Base-by-base conservation (phyloP, 2,329 filamentous ascomycete genomes). In the Ampelomyces quisqualis region DNA sequence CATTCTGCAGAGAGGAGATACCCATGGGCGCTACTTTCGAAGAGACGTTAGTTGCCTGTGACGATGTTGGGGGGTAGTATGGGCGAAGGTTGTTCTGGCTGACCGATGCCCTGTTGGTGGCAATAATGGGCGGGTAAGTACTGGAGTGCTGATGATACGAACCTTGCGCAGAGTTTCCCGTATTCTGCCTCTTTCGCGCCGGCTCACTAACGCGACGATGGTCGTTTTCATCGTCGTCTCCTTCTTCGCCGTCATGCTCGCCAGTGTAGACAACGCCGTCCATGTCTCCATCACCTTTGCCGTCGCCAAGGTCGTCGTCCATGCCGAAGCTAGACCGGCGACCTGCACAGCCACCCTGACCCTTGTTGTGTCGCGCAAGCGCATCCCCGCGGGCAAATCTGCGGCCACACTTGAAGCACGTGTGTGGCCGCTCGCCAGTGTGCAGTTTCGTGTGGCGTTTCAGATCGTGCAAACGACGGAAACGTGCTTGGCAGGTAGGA, bases 381-480 rank as follows among this genome's bases (percentile, higher is more conserved):
- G 93, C 93, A 75, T 98, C 93, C 9, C 93, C 93, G 52, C 93
- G 85, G 30, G 93, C 93, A 71, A 98, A 98, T 55, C 90, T 88
- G 47, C 93, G 82, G 53, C 94, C 89, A 66, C 93, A 98, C 66
- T 94, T 96, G 27, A 88, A 86, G 61, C 93, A 98, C 7, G 93
- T 86, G 60, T 98, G 93, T 9, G 90, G 90, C 60, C 94, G 85
- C 73, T 98, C 93, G 40, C 93, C 93, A 0, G 91, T 97, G 64
- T 98, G 93, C 15, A 98, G 79, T 71, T 98, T 98, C 51, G 86
- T 90, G 67, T 98, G 93, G 27, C 93, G 83, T 73, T 98, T 98
- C 53, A 98, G 72, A 62, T 98, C 93, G 65, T 98, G 93, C 36
- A 97, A 76, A 50, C 93, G 83, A 40, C 93, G 82, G 70, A 98